Base-by-base conservation (phyloP, 2,329 filamentous ascomycete genomes). In the Arthrobotrys iridis region DNA sequence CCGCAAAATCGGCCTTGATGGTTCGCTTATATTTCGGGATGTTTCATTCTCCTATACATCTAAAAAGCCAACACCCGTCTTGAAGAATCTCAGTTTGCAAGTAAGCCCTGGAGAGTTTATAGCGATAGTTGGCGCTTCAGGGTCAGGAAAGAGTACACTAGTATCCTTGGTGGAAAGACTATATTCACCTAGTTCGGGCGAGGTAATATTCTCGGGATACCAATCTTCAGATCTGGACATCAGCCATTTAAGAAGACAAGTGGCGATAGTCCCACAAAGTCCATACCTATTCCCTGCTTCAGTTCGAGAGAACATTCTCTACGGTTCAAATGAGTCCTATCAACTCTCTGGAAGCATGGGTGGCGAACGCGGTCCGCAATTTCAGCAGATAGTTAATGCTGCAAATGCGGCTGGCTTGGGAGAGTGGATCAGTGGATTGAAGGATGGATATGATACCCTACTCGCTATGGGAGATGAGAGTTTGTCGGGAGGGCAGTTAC, bases 71-170 rank as follows among this genome's bases (percentile, higher is more conserved):
- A 83, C 83, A 0, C 80, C 81, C 0, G 87, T 92, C 0, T 84
- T 97, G 1, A 84, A 85, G 7, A 83, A 87, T 20, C 81, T 96
- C n/a, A 88, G 85, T n/a, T 83, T 97, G 5, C 83, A 82, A 0
- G 87, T 97, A 59, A 80, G 84, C 0, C 81, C 86, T 0, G 88
- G 89, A 20, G 88, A 87, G 2, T 91, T 88, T 77, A 89, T 89
- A 0, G 93, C 92, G 1, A 88, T 98, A 18, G 93, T 96, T 37
- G 93, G 94, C 0, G 83, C 87, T 0, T 97, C 93, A 0, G 94
- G 95, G 0, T 92, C 90, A n/a, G 94, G 95, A 0, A 98, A 99
- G 83, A 93, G 91, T 11, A 97, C 94, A 0, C 85, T 97, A 35
- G 86, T 90, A 0, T 87, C 90, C 0, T 83, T 98, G 0, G 84